Base-by-base conservation (phyloP, 306 rosid genomes). In the Arachis stenosperma region DNA sequence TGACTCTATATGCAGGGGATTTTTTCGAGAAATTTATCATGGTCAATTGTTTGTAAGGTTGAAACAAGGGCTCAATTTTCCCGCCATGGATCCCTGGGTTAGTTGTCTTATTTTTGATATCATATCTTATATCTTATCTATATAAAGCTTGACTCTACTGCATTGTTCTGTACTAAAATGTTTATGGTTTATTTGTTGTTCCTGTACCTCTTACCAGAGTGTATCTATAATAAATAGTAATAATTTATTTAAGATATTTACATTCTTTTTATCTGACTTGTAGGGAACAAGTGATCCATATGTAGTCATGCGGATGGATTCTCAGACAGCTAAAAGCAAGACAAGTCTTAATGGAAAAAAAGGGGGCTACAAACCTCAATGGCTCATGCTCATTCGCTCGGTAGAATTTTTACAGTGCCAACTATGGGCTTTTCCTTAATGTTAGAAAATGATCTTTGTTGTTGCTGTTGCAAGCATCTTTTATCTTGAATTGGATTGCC, bases 241-340 rank as follows among this genome's bases (percentile, higher is more conserved):
- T 58, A 56, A 52, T 58, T 63, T 12, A 73, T 52, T 63, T 62
- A 10, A 75, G 14, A 42, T 73, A 53, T 55, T 37, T 48, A 67
- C 42, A 50, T 67, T 79, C 7, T 7, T 42, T 81, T 69, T 60
- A n/a, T 75, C 53, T 79, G 78, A 61, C 69, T 79, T 61, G 70
- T 73, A 93, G 98, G 98, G 98, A 78, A 91, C 97, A 54, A 93
- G 98, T 73, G 97, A 93, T 85, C 97, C 98, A 1, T 93, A 93
- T 82, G 90, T 90, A 69, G 81, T 91, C 75, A 75, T 93, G 78
- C 86, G 88, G 79, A 61, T 93, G 84, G 94, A 88, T 82, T 92
- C 92, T 76, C 98, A 91, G 76, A 85, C 81, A 72, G 88, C 67
- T 60, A 93, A 91, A 83, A 93, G 97, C 86, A 86, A 81, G 61